Base-by-base conservation (phyloP, 1,284 basidiomycete species). In the Chondrostereum purpureum region DNA sequence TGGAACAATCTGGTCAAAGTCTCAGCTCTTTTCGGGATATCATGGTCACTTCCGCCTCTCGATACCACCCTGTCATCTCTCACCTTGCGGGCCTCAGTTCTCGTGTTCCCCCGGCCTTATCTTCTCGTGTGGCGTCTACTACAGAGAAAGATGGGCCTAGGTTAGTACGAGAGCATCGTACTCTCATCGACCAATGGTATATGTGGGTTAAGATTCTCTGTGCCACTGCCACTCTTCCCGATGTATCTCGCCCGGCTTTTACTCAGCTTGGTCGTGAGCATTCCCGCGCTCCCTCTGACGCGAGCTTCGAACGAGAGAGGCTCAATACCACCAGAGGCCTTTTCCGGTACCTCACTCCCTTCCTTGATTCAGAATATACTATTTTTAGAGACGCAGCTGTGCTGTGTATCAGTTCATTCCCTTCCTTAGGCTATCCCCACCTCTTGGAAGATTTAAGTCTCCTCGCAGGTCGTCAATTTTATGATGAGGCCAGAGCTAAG, bases 311-410 rank as follows among this genome's bases (percentile, higher is more conserved):
- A 54, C 73, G 82, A 13, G 88, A 92, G 55, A 73, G 84, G 35
- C 73, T 89, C 56, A 78, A 80, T 20, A 88, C 88, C 0, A 86
- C 88, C 1, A 78, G 89, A 13, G 87, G 83, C 20, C 66, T 96
- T 13, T 93, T 97, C 63, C 78, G 86, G 49, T 89, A 90, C 56
- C 72, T 96, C 41, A 86, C 89, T 2, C 88, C 88, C 4, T 89
- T 93, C 59, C 72, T 97, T 43, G 87, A 90, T 45, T 90, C 88
- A 13, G 92, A 95, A 54, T 84, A 89, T 57, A 78, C 78, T 5
- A 68, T 78, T 1, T 94, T 94, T 62, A 78, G 91, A 43, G 89
- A 94, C 57, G 83, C 86, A 0, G 90, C 90, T 13, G 89, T 94
- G 3, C 70, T 88, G 36, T 92, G 91, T 45, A 84, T 96, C 55